These are phyloP conservation scores for Gynostemma pentaphyllum DNA, from an alignment of 306 rosid genomes.

Conservation along the genomic window DNA sequence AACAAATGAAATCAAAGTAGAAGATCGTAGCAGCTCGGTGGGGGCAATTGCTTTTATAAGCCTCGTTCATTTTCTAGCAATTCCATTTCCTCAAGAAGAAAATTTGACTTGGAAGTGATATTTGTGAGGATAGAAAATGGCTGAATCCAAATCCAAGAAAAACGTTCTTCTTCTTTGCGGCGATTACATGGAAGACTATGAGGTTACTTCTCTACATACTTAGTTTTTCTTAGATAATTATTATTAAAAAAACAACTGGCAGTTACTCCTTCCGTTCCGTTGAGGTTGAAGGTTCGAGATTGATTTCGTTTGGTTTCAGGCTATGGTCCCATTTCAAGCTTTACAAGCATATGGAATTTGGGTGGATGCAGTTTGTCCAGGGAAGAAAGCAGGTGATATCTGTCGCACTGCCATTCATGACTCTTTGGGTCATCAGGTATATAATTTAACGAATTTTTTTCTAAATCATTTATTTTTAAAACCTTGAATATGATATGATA, in stretches of 20 bases:
- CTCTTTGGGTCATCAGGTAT: slow-evolving; percentile 44
- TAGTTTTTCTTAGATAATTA: background rate
- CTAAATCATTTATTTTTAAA: background rate
- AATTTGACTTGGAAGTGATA: no score
- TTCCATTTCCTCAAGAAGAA: no score
- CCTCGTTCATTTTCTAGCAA: no score
- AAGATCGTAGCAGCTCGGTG: no score
- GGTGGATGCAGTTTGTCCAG: slow-evolving; percentile 80
- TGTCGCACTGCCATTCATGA: slow-evolving; percentile 64
- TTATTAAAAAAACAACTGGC: no score
- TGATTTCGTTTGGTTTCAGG: slow-evolving; percentile 26
- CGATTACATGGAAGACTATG: slow-evolving; percentile 83
- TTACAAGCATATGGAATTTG: slow-evolving; percentile 59
- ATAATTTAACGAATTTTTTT: background rate
- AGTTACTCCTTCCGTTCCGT: no score
- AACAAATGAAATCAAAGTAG: no score
- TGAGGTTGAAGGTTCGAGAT: no score
- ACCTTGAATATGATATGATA: no score
- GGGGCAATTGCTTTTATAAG: no score
- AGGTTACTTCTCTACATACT: slow-evolving; percentile 38
- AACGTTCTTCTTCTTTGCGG: slow-evolving; percentile 70
- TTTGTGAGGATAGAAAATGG: slow-evolving; percentile 24
- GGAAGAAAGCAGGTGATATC: slow-evolving; percentile 59
- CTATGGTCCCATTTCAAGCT: slow-evolving; percentile 82
- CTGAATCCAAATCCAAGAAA: slow-evolving; percentile 14